Base-by-base conservation (phyloP, 176 grass and related monocot species). In the Oryza meridionalis region DNA sequence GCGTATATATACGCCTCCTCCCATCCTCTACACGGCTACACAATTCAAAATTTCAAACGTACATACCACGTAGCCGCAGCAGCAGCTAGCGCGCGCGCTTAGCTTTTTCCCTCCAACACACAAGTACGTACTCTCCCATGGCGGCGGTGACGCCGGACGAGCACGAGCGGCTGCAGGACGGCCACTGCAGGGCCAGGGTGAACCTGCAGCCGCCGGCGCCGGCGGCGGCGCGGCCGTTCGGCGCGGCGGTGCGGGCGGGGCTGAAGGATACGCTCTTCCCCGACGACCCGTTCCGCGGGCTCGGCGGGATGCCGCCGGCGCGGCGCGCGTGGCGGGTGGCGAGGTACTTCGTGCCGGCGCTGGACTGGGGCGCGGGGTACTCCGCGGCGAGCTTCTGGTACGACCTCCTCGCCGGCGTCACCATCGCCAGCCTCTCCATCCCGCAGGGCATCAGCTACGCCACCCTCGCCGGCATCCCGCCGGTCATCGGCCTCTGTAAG, bases 391-490 rank as follows among this genome's bases (percentile, higher is more conserved):
- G 33, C 65, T 84, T 92, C 82, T 77, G 68, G 32, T 70, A 71
- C 25, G 90, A 92, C 84, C 73, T 92, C 62, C 67, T 92, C 43
- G 86, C 90, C 35, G 90, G 90, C 33, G 19, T 92, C 73, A 92
- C 90, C n/a, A 92, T 92, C 35, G 78, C 90, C 86, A 92, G 90
- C 82, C 82, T 92, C 67, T 82, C 90, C 33, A 92, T 92, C 66
- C 90, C 90, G 2, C 86, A 92, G 76, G 90, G 90, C 65, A 92
- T 92, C 78, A 92, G 90, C 84, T 88, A 92, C 55, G 90, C 90
- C 2, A 77, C 78, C 77, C 90, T 92, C 38, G 90, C 90, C 42
- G 66, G 27, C 67, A 82, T 92, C 73, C 82, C 90, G 6, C 90
- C 90, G 43, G 82, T 92, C 64, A 79, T 92, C 32, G 90, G 90